phyloP scores from a whole-genome alignment of 2,329 filamentous ascomycete genomes.

The Stagonosporopsis rhizophila region DNA sequence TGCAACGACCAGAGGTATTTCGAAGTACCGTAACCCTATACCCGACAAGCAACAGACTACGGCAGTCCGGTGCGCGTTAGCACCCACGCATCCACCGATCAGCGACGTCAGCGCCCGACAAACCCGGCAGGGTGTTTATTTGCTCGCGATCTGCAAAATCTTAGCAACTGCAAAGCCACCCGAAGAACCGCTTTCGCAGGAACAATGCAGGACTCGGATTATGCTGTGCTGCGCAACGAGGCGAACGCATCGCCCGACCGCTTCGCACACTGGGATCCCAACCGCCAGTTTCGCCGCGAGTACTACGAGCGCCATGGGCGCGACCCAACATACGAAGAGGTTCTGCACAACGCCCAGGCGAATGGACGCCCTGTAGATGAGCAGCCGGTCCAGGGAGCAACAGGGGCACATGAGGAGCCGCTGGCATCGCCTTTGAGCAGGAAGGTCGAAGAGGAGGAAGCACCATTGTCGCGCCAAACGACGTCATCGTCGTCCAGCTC shows the following conservation, averaged over 20 bases:
- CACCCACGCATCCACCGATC: constrained; percentile 5
- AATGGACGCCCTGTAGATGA: constrained; percentile 14
- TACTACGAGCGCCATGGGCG: constrained; percentile 32
- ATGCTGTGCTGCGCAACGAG: constrained; percentile 37
- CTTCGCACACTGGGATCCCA: constrained; percentile 41
- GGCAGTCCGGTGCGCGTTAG: constrained; percentile 8
- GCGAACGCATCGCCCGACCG: constrained; percentile 36
- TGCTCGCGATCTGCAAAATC: neutral
- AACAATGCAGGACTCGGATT: constrained; percentile 44
- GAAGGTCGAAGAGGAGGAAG: constrained; percentile 28
- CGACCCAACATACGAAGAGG: constrained; percentile 26
- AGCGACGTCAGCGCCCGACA: constrained; percentile 15
- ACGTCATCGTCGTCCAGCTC: constrained; percentile 33
- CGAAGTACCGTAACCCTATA: constrained; percentile 7
- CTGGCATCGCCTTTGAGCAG: constrained; percentile 13
- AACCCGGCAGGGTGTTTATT: neutral
- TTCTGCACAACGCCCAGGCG: constrained; percentile 8
- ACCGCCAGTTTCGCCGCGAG: constrained; percentile 34
- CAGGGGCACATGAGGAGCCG: constrained; percentile 2
- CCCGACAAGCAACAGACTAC: constrained; percentile 15
- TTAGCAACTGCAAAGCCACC: neutral
- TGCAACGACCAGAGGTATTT: neutral
- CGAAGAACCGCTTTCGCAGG: neutral
- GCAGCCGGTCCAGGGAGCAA: neutral
- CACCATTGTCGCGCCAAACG: constrained; percentile 33